Evolutionary conservation across 441 rosid species (phyloP).

Genomic region (Cnidoscolus chayamansa): DNA sequence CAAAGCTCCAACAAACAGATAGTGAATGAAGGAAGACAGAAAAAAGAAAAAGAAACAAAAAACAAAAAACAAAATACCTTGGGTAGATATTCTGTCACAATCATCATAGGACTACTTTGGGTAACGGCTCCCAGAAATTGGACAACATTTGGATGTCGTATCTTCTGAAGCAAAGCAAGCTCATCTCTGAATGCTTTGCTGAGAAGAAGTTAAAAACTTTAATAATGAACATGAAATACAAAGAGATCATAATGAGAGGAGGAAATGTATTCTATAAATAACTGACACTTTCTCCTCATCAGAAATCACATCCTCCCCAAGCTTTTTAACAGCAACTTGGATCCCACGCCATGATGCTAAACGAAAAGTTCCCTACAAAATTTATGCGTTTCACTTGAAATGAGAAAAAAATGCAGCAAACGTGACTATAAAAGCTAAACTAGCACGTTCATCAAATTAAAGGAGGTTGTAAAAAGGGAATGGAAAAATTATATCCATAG

Average conservation of each 20-base stretch:
- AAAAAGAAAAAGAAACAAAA: neutral
- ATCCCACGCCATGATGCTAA: constrained; percentile 90
- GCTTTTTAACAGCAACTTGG: constrained; percentile 85
- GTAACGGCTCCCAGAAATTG: constrained; percentile 97
- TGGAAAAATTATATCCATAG: too few relatives aligned
- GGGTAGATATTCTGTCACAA: constrained; percentile 84
- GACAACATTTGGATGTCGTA: constrained; percentile 89
- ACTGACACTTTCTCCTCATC: constrained; percentile 88
- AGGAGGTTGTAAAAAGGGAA: neutral
- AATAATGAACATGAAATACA: neutral
- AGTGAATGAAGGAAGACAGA: constrained; percentile 5
- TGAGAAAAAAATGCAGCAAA: neutral
- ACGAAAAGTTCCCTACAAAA: constrained; percentile 72
- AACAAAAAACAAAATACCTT: constrained; percentile 43
- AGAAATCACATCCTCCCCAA: constrained; percentile 59
- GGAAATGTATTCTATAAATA: constrained; percentile 4
- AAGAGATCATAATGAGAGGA: neutral
- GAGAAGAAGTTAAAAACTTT: constrained; percentile 23
- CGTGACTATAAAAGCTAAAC: neutral
- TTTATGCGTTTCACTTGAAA: constrained; percentile 15
- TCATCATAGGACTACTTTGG: constrained; percentile 96
- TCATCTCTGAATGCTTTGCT: constrained; percentile 88
- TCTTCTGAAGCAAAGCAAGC: constrained; percentile 87
- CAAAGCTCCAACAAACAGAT: constrained; percentile 4
- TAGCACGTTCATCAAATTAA: neutral